A percentile compares a stretch with the other conserved stretches of the same genome.
phyloP scores from a whole-genome alignment of 2,329 filamentous ascomycete species.

The Aphanocladium album region DNA sequence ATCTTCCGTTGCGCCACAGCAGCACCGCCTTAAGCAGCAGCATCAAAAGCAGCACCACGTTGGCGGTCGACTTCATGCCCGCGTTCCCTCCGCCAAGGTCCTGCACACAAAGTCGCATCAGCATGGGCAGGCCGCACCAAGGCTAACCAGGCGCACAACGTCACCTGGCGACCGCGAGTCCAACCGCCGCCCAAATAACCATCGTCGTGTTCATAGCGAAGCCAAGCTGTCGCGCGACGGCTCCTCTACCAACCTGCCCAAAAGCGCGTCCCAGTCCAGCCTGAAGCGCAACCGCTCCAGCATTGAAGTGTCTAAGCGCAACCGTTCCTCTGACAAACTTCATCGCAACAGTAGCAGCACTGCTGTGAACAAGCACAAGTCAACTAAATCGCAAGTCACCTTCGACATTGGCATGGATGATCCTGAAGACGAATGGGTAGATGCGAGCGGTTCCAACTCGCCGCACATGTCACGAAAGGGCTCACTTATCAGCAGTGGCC shows the following conservation, averaged over 20 bases:
- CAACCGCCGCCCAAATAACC: conserved; percentile 23
- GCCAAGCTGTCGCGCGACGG: conserved; percentile 43
- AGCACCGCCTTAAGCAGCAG: conserved; percentile 25
- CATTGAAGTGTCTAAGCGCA: conserved; percentile 48
- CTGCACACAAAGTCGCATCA: conserved; percentile 32
- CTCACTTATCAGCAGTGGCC: conserved; percentile 46
- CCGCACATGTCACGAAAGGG: conserved; percentile 46
- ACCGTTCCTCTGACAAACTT: conserved; percentile 46
- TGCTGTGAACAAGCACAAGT: conserved; percentile 36
- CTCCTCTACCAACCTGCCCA: conserved; percentile 42
- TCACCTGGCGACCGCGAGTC: conserved; percentile 14
- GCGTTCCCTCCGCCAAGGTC: conserved; percentile 42
- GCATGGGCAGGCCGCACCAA: conserved; percentile 13
- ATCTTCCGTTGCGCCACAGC: conserved; percentile 6
- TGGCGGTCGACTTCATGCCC: conserved; percentile 36
- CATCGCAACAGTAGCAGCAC: conserved; percentile 50
- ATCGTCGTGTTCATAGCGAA: conserved; percentile 48
- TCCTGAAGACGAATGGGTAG: conserved; percentile 58
- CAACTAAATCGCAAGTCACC: conserved; percentile 50
- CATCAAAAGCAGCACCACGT: conserved; percentile 33
- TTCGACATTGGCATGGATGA: conserved; percentile 56
- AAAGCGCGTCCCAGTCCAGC: conserved; percentile 49
- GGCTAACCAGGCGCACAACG: conserved; percentile 12
- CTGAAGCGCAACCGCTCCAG: conserved; percentile 58
- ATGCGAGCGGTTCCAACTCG: conserved; percentile 59